A percentile compares a stretch with the other conserved stretches of the same genome.
These are phyloP conservation scores for Setaria viridis DNA, from an alignment of 202 grass and related monocot genomes.

Conservation along the genomic window DNA sequence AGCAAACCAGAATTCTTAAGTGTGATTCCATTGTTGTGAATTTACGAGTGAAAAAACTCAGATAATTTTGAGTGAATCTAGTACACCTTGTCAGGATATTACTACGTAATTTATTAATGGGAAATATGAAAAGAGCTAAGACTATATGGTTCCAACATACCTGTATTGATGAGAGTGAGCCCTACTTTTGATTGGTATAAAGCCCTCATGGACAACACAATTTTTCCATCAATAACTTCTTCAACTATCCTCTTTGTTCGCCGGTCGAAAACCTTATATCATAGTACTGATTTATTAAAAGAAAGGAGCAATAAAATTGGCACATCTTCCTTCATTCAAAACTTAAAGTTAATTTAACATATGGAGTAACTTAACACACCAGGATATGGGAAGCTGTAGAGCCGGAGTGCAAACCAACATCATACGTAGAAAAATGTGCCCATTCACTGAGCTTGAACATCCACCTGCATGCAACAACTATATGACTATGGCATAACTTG, in stretches of 20 bases:
- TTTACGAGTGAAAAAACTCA: slow-evolving; percentile 20
- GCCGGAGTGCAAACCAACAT: slow-evolving; percentile 89
- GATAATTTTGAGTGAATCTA: slow-evolving; percentile 8
- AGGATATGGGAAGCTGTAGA: slow-evolving; percentile 94
- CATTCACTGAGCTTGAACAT: slow-evolving; percentile 99
- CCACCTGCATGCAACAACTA: slow-evolving; percentile 66
- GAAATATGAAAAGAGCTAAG: not conserved
- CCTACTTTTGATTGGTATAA: slow-evolving; percentile 97
- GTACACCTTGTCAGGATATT: not conserved
- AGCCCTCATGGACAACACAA: slow-evolving; percentile 93
- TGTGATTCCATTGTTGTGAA: not conserved
- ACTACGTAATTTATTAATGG: not conserved
- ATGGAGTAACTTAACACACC: slow-evolving; percentile 52
- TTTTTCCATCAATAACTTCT: slow-evolving; percentile 94
- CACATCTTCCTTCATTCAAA: not conserved
- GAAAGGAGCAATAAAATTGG: slow-evolving; percentile 4
- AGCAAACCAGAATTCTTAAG: slow-evolving; percentile 9
- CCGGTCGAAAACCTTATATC: slow-evolving; percentile 85
- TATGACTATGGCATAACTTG: slow-evolving; percentile 42
- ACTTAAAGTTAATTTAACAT: slow-evolving; percentile 20
- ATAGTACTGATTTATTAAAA: slow-evolving; percentile 28
- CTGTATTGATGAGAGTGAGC: slow-evolving; percentile 86
- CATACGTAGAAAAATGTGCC: slow-evolving; percentile 85
- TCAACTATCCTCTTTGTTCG: slow-evolving; percentile 88
- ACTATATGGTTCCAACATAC: slow-evolving; percentile 45